Evolutionary conservation across 306 rosid genomes (phyloP).

Genomic region (Sophora flavescens): DNA sequence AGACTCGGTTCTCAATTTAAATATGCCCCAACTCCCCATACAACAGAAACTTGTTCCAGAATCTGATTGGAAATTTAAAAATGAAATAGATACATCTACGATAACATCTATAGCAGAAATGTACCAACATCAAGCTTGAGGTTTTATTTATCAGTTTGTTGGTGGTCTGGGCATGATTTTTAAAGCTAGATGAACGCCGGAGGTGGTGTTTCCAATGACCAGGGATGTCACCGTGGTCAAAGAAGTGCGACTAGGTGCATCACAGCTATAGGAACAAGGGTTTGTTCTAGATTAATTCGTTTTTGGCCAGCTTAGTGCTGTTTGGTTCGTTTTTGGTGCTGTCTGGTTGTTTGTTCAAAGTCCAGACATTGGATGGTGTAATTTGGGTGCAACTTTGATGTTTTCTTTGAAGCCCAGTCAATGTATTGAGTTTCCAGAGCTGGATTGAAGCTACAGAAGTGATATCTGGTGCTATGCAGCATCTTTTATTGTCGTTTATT

Average conservation of each 20-base stretch:
- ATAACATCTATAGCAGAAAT: constrained; percentile 1
- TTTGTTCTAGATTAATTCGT: not conserved
- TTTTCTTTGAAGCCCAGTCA: not conserved
- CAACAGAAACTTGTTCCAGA: constrained; percentile 12
- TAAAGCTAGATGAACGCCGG: no score
- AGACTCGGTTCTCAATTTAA: not conserved
- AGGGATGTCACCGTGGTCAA: not conserved
- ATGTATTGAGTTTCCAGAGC: not conserved
- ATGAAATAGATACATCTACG: constrained; percentile 1
- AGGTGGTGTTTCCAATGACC: not conserved
- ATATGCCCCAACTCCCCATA: constrained; percentile 16
- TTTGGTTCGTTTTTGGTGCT: not conserved
- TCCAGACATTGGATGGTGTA: not conserved
- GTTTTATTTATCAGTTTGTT: not conserved
- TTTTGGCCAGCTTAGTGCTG: not conserved
- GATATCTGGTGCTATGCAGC: not conserved
- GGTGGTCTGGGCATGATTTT: no score
- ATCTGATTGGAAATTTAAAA: constrained; percentile 22
- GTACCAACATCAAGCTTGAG: not conserved
- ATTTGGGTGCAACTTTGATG: not conserved
- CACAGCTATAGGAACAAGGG: not conserved
- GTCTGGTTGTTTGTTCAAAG: not conserved
- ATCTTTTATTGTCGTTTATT: not conserved
- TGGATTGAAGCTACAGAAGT: not conserved
- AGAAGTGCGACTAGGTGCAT: not conserved